These are phyloP conservation scores for Chlamydomonas asymmetrica DNA, from an alignment of 139 green algal species.

Conservation along the genomic window DNA sequence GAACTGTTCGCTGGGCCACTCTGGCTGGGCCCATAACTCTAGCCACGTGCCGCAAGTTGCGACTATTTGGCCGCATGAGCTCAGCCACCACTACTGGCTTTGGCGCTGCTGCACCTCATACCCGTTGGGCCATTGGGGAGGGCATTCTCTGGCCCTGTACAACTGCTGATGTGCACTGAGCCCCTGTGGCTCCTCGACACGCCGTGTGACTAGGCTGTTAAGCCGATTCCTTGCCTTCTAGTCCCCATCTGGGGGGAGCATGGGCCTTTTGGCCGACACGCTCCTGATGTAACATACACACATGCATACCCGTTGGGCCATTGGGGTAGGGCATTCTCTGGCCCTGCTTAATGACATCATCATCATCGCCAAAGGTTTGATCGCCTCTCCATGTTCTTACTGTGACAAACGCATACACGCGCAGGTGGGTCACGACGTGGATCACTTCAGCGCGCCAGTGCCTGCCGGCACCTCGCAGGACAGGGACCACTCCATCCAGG, in stretches of 20 bases:
- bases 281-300: neutral
- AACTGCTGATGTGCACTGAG: no score
- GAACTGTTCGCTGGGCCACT: neutral
- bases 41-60: neutral
- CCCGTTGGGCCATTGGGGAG: no score
- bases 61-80: neutral
- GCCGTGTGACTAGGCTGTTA: no score
- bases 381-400: neutral
- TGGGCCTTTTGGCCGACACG: neutral
- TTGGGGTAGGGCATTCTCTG: neutral
- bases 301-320: no score
- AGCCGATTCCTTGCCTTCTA: no score
- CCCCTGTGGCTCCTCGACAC: no score
- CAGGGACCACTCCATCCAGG: slow-evolving; percentile 35
- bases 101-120: no score
- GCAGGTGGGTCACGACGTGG: slow-evolving; percentile 40
- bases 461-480: slow-evolving; percentile 18
- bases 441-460: slow-evolving; percentile 79
- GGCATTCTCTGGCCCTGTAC: no score
- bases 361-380: neutral
- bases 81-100: no score
- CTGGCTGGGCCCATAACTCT: neutral
- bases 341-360: no score
- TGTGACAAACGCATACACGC: neutral
- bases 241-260: neutral